phyloP scores from a whole-genome alignment of 2,329 filamentous ascomycete genomes.

The Cordyceps tenuipes region DNA sequence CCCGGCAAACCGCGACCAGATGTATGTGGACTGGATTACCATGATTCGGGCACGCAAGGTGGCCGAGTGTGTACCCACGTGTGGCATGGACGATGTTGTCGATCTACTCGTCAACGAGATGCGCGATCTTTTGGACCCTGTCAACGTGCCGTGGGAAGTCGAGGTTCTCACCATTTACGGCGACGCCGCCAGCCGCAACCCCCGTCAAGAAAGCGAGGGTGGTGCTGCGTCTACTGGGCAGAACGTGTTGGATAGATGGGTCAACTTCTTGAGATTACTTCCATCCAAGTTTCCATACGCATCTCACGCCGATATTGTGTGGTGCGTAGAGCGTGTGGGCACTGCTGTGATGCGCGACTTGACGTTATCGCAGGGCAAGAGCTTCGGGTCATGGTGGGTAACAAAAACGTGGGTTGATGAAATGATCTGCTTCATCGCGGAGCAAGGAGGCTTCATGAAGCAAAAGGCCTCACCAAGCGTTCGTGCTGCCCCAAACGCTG shows the following conservation, averaged over 20 bases:
- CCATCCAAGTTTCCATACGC: conserved; percentile 67
- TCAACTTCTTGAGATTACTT: conserved; percentile 60
- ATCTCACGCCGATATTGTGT: conserved; percentile 62
- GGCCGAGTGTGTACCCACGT: conserved; percentile 53
- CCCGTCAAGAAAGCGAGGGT: conserved; percentile 25
- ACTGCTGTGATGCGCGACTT: conserved; percentile 74
- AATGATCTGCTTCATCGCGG: conserved; percentile 83
- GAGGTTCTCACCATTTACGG: conserved; percentile 54
- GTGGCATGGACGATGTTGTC: conserved; percentile 59
- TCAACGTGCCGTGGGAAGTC: conserved; percentile 56
- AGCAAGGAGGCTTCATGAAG: conserved; percentile 80
- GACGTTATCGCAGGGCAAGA: conserved; percentile 67
- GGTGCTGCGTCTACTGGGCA: conserved; percentile 34
- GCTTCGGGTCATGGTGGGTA: conserved; percentile 89
- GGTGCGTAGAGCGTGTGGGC: conserved; percentile 66
- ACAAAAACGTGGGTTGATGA: conserved; percentile 94
- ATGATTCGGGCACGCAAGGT: conserved; percentile 55
- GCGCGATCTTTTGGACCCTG: conserved; percentile 60
- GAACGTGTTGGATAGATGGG: conserved; percentile 72
- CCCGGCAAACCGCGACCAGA: conserved; percentile 81
- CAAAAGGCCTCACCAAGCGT: conserved; percentile 35
- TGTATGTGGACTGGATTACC: conserved; percentile 87
- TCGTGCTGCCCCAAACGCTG: conserved; percentile 24
- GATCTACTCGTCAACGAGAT: conserved; percentile 58
- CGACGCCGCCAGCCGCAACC: conserved; percentile 42